These are phyloP conservation scores for Ophiobolus disseminans DNA, from an alignment of 2,329 filamentous ascomycete genomes.

Conservation along the genomic window DNA sequence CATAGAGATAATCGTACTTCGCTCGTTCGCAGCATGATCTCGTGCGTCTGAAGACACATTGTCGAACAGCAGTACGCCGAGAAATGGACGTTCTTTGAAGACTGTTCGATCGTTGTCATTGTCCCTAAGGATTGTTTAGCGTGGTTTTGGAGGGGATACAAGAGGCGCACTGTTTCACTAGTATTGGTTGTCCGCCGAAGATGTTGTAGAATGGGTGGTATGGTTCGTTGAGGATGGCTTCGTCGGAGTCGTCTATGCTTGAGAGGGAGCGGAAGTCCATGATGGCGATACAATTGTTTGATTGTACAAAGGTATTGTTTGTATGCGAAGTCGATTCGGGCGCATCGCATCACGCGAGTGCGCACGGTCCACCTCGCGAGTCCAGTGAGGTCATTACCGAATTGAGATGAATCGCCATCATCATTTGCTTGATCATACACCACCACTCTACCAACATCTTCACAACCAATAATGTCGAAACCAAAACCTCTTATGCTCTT, in stretches of 20 bases:
- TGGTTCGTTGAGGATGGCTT: slow-evolving; percentile 41
- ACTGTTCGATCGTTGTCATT: slow-evolving; percentile 53
- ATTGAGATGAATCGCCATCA: slow-evolving; percentile 5
- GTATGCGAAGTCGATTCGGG: background rate
- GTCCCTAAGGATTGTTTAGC: slow-evolving; percentile 33
- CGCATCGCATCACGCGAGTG: background rate
- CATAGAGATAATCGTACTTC: slow-evolving; percentile 58
- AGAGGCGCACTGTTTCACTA: slow-evolving; percentile 49
- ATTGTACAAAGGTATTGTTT: no score
- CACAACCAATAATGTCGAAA: slow-evolving; percentile 2
- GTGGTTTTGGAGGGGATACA: background rate
- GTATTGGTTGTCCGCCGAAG: slow-evolving; percentile 57
- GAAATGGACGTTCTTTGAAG: slow-evolving; percentile 68
- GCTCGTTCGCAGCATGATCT: slow-evolving; percentile 80
- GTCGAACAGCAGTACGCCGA: slow-evolving; percentile 74
- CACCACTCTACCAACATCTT: slow-evolving; percentile 3
- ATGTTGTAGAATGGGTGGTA: slow-evolving; percentile 63
- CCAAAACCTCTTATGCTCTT: slow-evolving; percentile 26
- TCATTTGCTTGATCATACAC: no score
- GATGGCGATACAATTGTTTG: no score
- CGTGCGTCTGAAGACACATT: slow-evolving; percentile 77
- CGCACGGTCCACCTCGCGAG: slow-evolving; percentile 10
- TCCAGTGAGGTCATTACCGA: slow-evolving; percentile 16
- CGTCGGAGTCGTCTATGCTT: slow-evolving; percentile 37
- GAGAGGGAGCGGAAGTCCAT: slow-evolving; percentile 45